Conservation (phyloP, 2,329 filamentous ascomycete genomes). For the Colletotrichum tropicicola region DNA sequence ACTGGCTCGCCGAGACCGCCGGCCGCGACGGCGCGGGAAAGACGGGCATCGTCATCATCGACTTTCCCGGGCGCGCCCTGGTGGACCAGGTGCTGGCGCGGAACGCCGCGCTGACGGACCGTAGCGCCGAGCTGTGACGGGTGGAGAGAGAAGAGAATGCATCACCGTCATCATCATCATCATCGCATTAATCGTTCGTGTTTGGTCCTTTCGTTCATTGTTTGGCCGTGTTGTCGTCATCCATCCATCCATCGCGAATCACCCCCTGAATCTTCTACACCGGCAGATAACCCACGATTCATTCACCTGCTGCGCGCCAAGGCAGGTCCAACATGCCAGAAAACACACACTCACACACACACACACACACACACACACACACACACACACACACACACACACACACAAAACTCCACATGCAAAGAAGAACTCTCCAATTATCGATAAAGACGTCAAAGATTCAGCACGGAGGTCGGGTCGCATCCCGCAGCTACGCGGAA, state of each 20-base stretch:
- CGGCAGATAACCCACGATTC: neutral
- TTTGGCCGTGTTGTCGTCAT: neutral
- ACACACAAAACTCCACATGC: neutral
- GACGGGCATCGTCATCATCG: conserved; percentile 57
- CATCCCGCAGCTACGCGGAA: too few relatives aligned
- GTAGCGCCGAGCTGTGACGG: conserved; percentile 14
- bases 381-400: neutral
- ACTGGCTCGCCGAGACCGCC: conserved; percentile 43
- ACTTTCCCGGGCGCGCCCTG: conserved; percentile 55
- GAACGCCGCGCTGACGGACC: conserved; percentile 42
- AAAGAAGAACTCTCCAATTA: too few relatives aligned
- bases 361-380: neutral
- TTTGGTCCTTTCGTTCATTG: too few relatives aligned
- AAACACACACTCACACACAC: too few relatives aligned
- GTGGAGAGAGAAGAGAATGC: neutral
- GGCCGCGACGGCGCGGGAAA: conserved; percentile 34
- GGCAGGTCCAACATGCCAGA: neutral
- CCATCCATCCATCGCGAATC: neutral
- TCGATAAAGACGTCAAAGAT: too few relatives aligned
- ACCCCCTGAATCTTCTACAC: too few relatives aligned
- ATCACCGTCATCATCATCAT: too few relatives aligned
- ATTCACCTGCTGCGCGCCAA: neutral
- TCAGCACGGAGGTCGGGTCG: neutral
- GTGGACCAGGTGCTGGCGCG: conserved; percentile 52
- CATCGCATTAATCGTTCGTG: too few relatives aligned